Base-by-base conservation (phyloP, 257 asterid genomes). In the Fraxinus cuspidata region DNA sequence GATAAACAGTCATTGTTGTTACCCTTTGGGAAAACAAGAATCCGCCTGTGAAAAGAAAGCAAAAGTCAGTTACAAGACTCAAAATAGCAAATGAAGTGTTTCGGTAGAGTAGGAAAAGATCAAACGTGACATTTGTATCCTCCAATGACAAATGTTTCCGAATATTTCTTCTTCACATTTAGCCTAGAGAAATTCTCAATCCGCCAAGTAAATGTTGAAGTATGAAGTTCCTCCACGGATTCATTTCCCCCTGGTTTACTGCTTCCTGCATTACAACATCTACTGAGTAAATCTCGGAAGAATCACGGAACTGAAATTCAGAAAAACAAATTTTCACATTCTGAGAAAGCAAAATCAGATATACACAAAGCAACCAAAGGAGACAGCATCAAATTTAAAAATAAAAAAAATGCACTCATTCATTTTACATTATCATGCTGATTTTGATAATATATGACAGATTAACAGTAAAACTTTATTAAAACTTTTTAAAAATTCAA, bases 1-100 rank as follows among this genome's bases (percentile, higher is more conserved):
- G 93, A 85, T 76, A 89, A 70, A 74, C 10, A 44, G 32, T 83
- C 86, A 63, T 77, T 75, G 70, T 81, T 80, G 83, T 89, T 87
- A 73, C 89, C 93, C 80, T 80, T 81, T 2, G 88, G 88, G 75
- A 84, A 85, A 51, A 85, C 78, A 56, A 89, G 86, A 83, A 89
- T 78, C 86, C 91, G 83, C 93, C 93, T 89, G 85, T 58, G 44
- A 81, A 71, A 78, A 68, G 66, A 34, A 63, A 25, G 35, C 2
- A 63, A 23, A 25, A 63, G 5, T 63, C 27, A 11, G 35, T 19
- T 12, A 12, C 7, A 7, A 63, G 69, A 63, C 32, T 2, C 3
- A 3, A 25, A 63, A 63, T 16, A 63, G 69, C 34, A 63, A 63
- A 63, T 27, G 15, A 58, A 27, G 66, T 9, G 21, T 25, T 25